Evolutionary conservation across 768 basidiomycete genomes (phyloP).

Genomic region (Macrocybe gigantea): DNA sequence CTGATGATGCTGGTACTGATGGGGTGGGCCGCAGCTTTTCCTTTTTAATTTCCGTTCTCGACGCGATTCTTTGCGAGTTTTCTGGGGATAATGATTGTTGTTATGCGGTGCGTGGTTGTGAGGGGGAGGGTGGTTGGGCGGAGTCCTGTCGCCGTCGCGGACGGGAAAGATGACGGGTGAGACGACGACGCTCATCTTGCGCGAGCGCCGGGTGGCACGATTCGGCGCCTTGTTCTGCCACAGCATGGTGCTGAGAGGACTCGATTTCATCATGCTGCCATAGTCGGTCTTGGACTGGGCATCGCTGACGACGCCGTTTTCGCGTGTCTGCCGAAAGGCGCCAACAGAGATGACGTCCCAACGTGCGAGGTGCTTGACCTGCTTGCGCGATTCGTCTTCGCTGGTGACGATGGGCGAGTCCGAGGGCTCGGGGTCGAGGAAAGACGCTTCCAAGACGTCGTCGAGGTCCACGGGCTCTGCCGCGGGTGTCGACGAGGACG

Average conservation of each 20-base stretch:
- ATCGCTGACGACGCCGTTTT: conserved; percentile 32
- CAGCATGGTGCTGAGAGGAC: conserved; percentile 51
- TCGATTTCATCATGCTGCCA: conserved; percentile 46
- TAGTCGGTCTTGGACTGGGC: conserved; percentile 32
- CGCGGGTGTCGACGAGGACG: conserved; percentile 29
- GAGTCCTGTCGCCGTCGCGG: conserved; percentile 47
- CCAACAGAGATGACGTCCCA: conserved; percentile 75
- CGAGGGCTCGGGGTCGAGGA: conserved; percentile 53
- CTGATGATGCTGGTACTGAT: conserved; percentile 40
- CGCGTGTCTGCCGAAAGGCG: conserved; percentile 64
- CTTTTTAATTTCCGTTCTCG: conserved; percentile 67
- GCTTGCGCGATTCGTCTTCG: conserved; percentile 32
- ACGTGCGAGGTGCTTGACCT: conserved; percentile 47
- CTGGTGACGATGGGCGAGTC: conserved; percentile 24
- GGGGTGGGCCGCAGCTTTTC: conserved; percentile 44
- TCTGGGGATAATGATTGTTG: conserved; percentile 35
- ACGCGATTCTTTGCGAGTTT: conserved; percentile 58
- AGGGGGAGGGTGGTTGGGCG: conserved; percentile 31
- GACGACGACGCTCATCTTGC: conserved; percentile 27
- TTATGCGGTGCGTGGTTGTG: conserved; percentile 28
- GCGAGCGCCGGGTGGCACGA: conserved; percentile 19
- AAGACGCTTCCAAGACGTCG: conserved; percentile 73
- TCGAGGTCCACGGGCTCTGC: conserved; percentile 60
- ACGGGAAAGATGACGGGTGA: conserved; percentile 50
- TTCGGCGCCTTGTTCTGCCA: conserved; percentile 34